phyloP scores from a whole-genome alignment of 306 rosid genomes.

The Glycine soja region DNA sequence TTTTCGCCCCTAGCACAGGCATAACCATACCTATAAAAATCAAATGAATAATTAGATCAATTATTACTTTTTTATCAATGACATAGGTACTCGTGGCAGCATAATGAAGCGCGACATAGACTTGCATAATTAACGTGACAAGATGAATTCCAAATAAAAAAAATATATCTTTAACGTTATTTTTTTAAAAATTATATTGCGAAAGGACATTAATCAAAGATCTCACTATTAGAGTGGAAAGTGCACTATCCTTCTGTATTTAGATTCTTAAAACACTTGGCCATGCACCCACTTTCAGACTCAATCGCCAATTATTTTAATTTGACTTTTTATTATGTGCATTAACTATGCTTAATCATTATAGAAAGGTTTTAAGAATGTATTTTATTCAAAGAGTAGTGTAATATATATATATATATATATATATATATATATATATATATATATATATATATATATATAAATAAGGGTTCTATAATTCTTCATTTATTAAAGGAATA shows the following conservation, averaged over 20 bases:
- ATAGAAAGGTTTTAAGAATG: no score
- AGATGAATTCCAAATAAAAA: neutral
- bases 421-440: no score
- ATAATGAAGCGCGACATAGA: neutral
- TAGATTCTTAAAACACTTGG: constrained; percentile 27
- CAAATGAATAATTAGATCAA: no score
- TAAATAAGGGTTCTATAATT: no score
- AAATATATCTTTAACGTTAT: neutral
- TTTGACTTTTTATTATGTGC: constrained; percentile 10
- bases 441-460: no score
- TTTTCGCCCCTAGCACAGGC: no score
- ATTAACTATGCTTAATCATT: constrained; percentile 22
- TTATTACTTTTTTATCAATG: neutral
- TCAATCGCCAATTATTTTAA: neutral
- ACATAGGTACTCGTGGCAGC: neutral
- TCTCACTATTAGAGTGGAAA: constrained; percentile 18
- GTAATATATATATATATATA: no score
- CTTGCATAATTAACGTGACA: neutral
- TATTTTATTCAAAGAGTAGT: no score
- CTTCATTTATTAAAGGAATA: no score
- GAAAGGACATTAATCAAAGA: neutral
- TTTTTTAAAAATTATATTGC: neutral
- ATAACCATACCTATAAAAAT: no score
- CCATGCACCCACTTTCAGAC: constrained; percentile 24
- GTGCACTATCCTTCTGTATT: constrained; percentile 14